A percentile compares a stretch with the other conserved stretches of the same genome.
These are phyloP conservation scores for Chlamydomonas sp. DNA, from an alignment of 139 green algal species.

Conservation along the genomic window DNA sequence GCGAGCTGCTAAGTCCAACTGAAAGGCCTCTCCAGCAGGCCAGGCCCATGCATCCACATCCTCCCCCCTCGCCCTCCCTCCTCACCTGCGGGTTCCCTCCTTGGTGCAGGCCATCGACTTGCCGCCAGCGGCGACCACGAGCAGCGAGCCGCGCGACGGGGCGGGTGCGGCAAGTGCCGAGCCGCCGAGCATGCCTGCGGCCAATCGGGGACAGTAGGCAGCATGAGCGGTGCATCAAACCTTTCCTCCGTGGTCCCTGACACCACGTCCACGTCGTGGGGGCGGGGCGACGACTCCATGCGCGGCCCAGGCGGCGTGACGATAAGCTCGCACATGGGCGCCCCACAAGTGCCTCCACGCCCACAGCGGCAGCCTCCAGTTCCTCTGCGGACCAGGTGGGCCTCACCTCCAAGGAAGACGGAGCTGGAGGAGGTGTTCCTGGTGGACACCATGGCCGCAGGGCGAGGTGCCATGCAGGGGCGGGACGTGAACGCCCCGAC, in stretches of 20 bases:
- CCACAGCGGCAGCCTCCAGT: neutral
- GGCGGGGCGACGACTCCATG: neutral
- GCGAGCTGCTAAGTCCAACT: neutral
- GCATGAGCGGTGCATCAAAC: neutral
- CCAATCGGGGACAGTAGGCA: too few species aligned
- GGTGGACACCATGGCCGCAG: neutral
- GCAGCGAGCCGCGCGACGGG: slow-evolving; percentile 36
- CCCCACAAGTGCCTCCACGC: neutral
- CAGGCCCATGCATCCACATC: neutral
- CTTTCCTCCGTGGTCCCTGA: neutral
- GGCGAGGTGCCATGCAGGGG: neutral
- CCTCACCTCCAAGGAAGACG: slow-evolving; percentile 15
- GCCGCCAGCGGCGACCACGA: slow-evolving; percentile 62
- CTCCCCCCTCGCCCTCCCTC: too few species aligned
- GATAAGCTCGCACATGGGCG: neutral
- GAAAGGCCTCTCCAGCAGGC: neutral
- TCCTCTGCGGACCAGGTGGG: neutral
- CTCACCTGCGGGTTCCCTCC: slow-evolving; percentile 52
- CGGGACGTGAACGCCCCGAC: neutral
- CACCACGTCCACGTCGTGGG: neutral
- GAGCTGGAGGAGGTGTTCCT: neutral
- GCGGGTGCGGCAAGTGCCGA: neutral
- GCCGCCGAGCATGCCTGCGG: neutral
- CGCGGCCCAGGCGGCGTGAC: too few species aligned
- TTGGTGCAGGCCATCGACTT: slow-evolving; percentile 58